Conservation (phyloP, 305 asterid species). For the Lippia alba region DNA sequence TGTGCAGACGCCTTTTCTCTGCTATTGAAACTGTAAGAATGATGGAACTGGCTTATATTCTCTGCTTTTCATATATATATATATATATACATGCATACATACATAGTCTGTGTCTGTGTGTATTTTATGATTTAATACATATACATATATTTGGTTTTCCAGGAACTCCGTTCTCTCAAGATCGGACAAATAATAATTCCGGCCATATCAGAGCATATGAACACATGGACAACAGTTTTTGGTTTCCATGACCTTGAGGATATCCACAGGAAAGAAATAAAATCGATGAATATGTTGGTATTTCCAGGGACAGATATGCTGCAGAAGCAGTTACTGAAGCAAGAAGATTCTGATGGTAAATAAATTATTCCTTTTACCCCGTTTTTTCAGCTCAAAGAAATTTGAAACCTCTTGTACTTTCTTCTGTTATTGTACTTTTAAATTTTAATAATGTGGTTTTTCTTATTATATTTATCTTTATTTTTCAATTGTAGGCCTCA, state of each 20-base stretch:
- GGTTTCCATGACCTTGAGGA: conserved; percentile 75
- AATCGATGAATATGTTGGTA: conserved; percentile 82
- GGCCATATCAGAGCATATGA: conserved; percentile 90
- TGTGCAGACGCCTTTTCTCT: conserved; percentile 88
- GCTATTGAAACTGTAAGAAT: conserved; percentile 80
- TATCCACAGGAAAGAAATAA: conserved; percentile 66
- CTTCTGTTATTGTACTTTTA: conserved; percentile 5
- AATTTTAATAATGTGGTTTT: conserved; percentile 12
- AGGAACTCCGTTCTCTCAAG: conserved; percentile 77
- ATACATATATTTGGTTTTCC: conserved; percentile 31
- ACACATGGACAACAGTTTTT: conserved; percentile 84
- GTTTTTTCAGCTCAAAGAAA: conserved; percentile 1
- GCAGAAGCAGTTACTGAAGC: conserved; percentile 69
- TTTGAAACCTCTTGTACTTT: conserved; percentile 9
- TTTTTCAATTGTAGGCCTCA: conserved; percentile 40
- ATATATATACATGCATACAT: too few relatives aligned
- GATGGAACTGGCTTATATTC: conserved; percentile 9
- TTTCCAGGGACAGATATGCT: conserved; percentile 96
- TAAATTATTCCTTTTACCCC: neutral
- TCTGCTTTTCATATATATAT: neutral
- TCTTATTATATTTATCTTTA: conserved; percentile 15
- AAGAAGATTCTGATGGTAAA: conserved; percentile 60
- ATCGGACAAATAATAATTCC: conserved; percentile 85
- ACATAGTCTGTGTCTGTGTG: too few relatives aligned
- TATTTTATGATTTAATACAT: too few relatives aligned